Evolutionary conservation across 2,329 filamentous ascomycete genomes (phyloP).

Genomic region (Cladobotryum mycophilum): DNA sequence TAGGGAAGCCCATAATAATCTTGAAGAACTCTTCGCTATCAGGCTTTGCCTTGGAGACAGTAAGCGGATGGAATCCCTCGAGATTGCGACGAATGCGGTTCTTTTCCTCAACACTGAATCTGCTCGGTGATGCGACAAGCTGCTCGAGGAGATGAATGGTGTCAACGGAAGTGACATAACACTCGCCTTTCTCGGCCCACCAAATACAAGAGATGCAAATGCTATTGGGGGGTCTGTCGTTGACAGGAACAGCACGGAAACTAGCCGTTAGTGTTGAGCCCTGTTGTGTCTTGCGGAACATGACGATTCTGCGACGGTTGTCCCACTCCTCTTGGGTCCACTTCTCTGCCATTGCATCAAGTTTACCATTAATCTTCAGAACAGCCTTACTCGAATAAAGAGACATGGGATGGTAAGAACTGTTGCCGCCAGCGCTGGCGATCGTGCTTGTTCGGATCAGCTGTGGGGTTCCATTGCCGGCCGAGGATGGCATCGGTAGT

Average conservation of each 20-base stretch:
- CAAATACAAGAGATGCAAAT: slow-evolving; percentile 97
- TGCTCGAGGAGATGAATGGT: slow-evolving; percentile 93
- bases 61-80: slow-evolving; percentile 86
- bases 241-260: slow-evolving; percentile 72
- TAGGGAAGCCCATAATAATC: slow-evolving; percentile 95
- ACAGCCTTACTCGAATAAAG: slow-evolving; percentile 79
- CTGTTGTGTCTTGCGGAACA: slow-evolving; percentile 76
- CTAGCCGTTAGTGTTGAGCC: slow-evolving; percentile 75
- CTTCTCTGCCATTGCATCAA: slow-evolving; percentile 73
- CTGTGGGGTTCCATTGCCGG: slow-evolving; percentile 34
- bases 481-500: slow-evolving; percentile 41
- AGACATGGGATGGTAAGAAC: slow-evolving; percentile 68
- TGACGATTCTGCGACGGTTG: slow-evolving; percentile 74
- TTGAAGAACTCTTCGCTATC: slow-evolving; percentile 99
- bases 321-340: slow-evolving; percentile 81
- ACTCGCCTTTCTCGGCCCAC: slow-evolving; percentile 88
- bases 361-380: slow-evolving; percentile 77
- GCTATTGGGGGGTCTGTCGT: slow-evolving; percentile 74
- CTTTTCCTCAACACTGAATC: slow-evolving; percentile 96
- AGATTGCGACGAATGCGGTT: slow-evolving; percentile 94
- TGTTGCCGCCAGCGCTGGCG: slow-evolving; percentile 28
- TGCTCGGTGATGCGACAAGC: slow-evolving; percentile 64
- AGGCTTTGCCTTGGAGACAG: slow-evolving; percentile 84
- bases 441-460: slow-evolving; percentile 53
- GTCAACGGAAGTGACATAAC: slow-evolving; percentile 92